phyloP scores from a whole-genome alignment of 371 early-diverging fungal species.

The Mucor irregularis region DNA sequence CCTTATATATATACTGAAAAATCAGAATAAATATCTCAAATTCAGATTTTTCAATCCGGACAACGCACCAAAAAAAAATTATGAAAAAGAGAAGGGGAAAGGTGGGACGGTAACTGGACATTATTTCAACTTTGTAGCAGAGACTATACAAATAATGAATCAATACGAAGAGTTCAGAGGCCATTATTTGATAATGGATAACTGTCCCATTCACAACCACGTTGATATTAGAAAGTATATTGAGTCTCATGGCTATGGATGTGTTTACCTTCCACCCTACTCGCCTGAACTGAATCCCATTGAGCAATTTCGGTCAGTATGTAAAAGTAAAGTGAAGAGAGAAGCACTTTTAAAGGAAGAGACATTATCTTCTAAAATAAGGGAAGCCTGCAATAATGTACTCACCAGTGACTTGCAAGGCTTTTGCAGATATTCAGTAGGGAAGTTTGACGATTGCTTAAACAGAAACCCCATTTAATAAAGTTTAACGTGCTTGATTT shows the following conservation, averaged over 20 bases:
- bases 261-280: constrained; percentile 14
- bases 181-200: constrained; percentile 19
- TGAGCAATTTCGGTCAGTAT: constrained; percentile 19
- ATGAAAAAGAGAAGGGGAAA: too few relatives aligned
- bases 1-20: too few relatives aligned
- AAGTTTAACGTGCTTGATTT: too few relatives aligned
- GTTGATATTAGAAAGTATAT: constrained; percentile 12
- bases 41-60: too few relatives aligned
- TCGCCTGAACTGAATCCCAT: constrained; percentile 17
- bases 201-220: too few relatives aligned
- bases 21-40: too few relatives aligned
- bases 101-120: constrained; percentile 9
- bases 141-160: background rate
- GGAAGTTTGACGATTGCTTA: too few relatives aligned
- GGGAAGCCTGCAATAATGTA: constrained; percentile 5
- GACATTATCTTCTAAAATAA: constrained; percentile 1
- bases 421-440: constrained; percentile 8
- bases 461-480: too few relatives aligned
- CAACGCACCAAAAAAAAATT: too few relatives aligned
- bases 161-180: constrained; percentile 18
- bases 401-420: constrained; percentile 2
- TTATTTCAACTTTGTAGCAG: constrained; percentile 8
- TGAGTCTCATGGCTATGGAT: constrained; percentile 3
- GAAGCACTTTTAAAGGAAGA: constrained; percentile 5
- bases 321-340: too few relatives aligned